phyloP scores from a whole-genome alignment of 768 basidiomycete genomes.

The Boletus coccyginus region DNA sequence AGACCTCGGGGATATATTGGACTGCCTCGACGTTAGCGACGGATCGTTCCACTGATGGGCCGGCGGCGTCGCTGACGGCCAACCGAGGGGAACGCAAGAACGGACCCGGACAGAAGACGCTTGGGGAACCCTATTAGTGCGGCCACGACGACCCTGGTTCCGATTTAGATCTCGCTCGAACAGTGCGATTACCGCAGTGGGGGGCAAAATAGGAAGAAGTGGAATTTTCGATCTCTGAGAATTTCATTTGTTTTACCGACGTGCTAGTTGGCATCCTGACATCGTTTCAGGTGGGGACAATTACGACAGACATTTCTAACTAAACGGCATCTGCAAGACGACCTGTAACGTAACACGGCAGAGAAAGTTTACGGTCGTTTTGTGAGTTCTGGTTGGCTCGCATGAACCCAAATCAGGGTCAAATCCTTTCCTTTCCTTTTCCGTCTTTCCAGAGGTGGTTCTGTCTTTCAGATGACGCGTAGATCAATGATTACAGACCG shows the following conservation, averaged over 20 bases:
- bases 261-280: neutral
- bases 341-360: too few species aligned
- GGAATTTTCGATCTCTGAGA: neutral
- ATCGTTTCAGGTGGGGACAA: neutral
- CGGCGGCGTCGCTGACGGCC: neutral
- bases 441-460: too few species aligned
- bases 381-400: too few species aligned
- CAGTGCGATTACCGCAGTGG: neutral
- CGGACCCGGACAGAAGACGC: neutral
- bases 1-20: constrained; percentile 1
- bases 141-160: neutral
- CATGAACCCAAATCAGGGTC: too few species aligned
- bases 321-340: neutral
- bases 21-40: neutral
- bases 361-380: too few species aligned
- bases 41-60: constrained; percentile 2
- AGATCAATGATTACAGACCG: too few species aligned
- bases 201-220: neutral
- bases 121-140: neutral
- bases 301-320: neutral
- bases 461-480: too few species aligned
- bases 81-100: neutral
- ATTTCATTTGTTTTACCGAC: neutral
- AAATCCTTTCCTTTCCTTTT: too few species aligned
- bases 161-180: neutral